phyloP scores from a whole-genome alignment of 1,284 basidiomycete species.

The Rhizoctonia solani region DNA sequence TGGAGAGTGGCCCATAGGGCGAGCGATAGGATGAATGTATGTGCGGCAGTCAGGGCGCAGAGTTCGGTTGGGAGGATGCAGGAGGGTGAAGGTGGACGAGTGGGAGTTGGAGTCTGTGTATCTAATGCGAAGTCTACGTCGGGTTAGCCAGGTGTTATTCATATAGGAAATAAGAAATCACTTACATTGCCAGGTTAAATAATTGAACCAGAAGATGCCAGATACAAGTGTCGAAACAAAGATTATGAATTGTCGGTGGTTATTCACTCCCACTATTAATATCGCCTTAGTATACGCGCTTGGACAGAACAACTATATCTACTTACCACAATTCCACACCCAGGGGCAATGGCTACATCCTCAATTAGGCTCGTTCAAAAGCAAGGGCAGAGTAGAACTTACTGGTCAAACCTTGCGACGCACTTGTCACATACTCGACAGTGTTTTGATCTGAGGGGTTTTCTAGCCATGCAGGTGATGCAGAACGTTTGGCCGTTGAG shows the following conservation, averaged over 20 bases:
- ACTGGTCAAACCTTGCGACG: conserved; percentile 90
- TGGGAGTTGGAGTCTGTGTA: not conserved
- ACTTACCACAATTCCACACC: conserved; percentile 97
- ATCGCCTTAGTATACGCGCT: not conserved
- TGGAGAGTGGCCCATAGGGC: conserved; percentile 87
- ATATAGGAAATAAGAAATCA: conserved; percentile 11
- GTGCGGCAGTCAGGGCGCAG: conserved; percentile 68
- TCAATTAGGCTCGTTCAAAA: not conserved
- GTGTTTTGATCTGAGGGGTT: conserved; percentile 93
- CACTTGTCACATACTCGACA: conserved; percentile 92
- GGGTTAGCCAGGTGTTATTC: conserved; percentile 51
- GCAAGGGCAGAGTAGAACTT: conserved; percentile 45
- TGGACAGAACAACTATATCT: not conserved
- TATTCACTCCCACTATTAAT: conserved; percentile 80
- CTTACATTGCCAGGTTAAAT: conserved; percentile 72
- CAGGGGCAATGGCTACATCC: conserved; percentile 89
- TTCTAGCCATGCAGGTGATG: conserved; percentile 90
- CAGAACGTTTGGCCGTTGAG: conserved; percentile 97
- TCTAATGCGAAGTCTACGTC: conserved; percentile 40
- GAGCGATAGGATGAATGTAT: conserved; percentile 84
- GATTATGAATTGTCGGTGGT: conserved; percentile 92
- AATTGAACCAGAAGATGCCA: conserved; percentile 81
- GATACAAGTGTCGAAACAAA: conserved; percentile 85
- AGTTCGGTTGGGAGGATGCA: conserved; percentile 72
- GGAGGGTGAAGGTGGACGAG: conserved; percentile 53